Evolutionary conservation across 1,284 basidiomycete genomes (phyloP).

Genomic region (Ceratorhiza oryzae-sativae): DNA sequence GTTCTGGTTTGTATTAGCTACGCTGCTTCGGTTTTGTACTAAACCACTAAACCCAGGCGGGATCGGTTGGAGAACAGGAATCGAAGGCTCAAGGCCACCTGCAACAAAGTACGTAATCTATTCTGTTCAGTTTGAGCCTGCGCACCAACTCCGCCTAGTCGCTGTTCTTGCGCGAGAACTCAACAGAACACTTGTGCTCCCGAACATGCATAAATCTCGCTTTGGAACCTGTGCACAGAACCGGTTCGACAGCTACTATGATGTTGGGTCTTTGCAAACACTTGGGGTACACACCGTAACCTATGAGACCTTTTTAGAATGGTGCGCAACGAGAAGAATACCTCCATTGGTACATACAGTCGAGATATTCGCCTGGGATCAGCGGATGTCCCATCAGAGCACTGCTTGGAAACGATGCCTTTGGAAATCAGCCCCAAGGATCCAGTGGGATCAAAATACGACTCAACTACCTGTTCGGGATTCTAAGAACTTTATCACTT

Average conservation of each 20-base stretch:
- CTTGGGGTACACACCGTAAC: slow-evolving; percentile 12
- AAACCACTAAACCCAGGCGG: neutral
- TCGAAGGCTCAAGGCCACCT: slow-evolving; percentile 28
- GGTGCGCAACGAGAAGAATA: slow-evolving; percentile 8
- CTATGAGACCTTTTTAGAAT: slow-evolving; percentile 24
- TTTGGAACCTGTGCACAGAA: slow-evolving; percentile 35
- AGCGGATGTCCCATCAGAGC: neutral
- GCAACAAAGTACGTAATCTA: slow-evolving; percentile 18
- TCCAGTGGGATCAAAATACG: neutral
- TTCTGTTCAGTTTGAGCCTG: neutral
- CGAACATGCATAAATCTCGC: slow-evolving; percentile 37
- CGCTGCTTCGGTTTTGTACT: neutral
- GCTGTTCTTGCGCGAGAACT: slow-evolving; percentile 32
- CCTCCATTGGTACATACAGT: neutral
- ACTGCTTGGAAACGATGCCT: slow-evolving; percentile 21
- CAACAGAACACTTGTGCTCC: slow-evolving; percentile 34
- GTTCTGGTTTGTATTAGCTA: slow-evolving; percentile 10
- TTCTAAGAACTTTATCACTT: neutral
- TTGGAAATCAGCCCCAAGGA: slow-evolving; percentile 2
- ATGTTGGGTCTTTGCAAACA: slow-evolving; percentile 2
- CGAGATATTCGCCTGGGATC: neutral
- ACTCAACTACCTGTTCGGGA: neutral
- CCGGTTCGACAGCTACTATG: slow-evolving; percentile 37
- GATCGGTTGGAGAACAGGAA: slow-evolving; percentile 37
- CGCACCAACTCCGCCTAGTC: neutral